phyloP scores from a whole-genome alignment of 2,329 filamentous ascomycete species.

The Colletotrichum melonis region DNA sequence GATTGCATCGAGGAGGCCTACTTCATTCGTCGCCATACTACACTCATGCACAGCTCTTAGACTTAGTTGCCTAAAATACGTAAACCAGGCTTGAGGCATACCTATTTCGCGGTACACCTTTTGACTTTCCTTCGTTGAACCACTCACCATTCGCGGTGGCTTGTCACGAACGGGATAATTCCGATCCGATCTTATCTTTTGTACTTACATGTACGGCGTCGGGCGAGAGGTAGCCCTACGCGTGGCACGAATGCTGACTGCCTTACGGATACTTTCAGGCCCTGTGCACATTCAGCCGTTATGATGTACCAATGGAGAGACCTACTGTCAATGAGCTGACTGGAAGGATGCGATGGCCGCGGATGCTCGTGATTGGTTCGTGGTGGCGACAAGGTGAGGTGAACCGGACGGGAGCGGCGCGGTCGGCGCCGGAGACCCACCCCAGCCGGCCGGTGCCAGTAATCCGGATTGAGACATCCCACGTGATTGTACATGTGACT shows the following conservation, averaged over 20 bases:
- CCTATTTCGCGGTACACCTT: background rate
- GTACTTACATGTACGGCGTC: background rate
- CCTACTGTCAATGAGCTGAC: background rate
- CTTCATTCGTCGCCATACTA: background rate
- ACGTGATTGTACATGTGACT: background rate
- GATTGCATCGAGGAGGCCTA: background rate
- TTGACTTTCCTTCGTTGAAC: background rate
- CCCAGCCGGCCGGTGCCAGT: too few species aligned
- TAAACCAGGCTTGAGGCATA: background rate
- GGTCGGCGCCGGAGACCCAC: background rate
- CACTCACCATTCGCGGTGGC: background rate
- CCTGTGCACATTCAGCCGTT: background rate
- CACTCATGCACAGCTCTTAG: background rate
- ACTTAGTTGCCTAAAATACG: background rate
- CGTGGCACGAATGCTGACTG: background rate
- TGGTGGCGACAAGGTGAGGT: background rate
- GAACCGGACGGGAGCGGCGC: background rate
- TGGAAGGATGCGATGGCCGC: background rate
- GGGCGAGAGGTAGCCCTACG: background rate
- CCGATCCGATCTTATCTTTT: constrained; percentile 11
- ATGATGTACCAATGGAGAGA: too few species aligned
- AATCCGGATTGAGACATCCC: background rate
- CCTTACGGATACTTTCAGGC: background rate
- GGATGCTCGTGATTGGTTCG: constrained; percentile 8
- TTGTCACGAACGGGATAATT: background rate